phyloP scores from a whole-genome alignment of 345 rosid species.

The Salix udensis region DNA sequence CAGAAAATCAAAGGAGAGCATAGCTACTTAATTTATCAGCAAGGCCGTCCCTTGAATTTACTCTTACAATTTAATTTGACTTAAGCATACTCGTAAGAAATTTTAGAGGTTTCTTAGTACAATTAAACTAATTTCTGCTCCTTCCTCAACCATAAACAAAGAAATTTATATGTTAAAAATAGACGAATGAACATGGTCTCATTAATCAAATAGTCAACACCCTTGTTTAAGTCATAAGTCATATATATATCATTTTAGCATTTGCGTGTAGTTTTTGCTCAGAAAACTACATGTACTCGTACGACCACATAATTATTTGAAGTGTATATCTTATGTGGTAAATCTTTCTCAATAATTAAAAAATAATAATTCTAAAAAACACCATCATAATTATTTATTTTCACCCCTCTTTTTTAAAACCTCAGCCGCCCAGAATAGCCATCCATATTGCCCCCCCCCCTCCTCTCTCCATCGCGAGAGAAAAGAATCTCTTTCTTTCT shows the following conservation, averaged over 20 bases:
- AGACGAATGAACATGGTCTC: background rate
- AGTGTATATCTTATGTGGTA: background rate
- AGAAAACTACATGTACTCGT: background rate
- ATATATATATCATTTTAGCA: background rate
- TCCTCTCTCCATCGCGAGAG: slow-evolving; percentile 22
- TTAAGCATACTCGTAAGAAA: no score
- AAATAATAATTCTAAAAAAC: background rate
- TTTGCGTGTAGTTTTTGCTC: background rate
- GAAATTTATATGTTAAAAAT: background rate
- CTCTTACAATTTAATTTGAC: no score
- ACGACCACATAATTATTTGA: background rate
- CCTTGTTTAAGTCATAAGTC: background rate
- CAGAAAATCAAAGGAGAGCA: no score
- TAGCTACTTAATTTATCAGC: no score
- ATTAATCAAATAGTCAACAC: slow-evolving; percentile 16
- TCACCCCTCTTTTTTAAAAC: slow-evolving; percentile 42
- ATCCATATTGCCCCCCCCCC: slow-evolving; percentile 46
- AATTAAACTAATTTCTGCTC: no score
- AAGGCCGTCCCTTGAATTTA: no score
- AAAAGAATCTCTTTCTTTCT: slow-evolving; percentile 38
- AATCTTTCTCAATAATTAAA: background rate
- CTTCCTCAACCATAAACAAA: background rate
- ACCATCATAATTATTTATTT: background rate
- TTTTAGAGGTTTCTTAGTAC: no score
- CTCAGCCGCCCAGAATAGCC: slow-evolving; percentile 73